Base-by-base conservation (phyloP, 106 monocot species). In the Posidonia australis region DNA sequence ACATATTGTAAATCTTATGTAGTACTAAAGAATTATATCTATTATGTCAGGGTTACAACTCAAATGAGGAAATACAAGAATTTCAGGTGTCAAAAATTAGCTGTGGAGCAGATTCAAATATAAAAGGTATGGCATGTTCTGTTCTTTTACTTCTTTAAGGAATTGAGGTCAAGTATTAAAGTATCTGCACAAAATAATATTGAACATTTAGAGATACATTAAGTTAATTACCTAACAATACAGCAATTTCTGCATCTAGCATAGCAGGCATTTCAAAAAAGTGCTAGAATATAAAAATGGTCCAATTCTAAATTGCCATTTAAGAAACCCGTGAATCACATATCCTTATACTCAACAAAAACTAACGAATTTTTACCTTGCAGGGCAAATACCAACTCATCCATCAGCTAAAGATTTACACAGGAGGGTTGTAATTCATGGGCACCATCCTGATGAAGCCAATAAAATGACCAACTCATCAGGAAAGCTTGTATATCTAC, bases 381-480 rank as follows among this genome's bases (percentile, higher is more conserved):
- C 69, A 81, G 70, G 65, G 54, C 58, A 23, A 29, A 45, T 57
- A 36, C 13, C 41, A 14, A 17, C 42, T 6, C 49, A 18, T 11
- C 13, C 46, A 62, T 48, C 2, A 51, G 48, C 28, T 55, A 51
- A 17, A 51, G 29, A 51, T 61, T 56, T n/a, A 42, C 32, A 31
- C 6, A 82, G 58, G 47, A 86, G 82, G 64, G 79, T 86, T 62
- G 43, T 72, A 20, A 80, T 86, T 44, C 80, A 82, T 68, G 86
- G 73, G 25, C 58, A 77, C 71, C 76, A 70, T 67, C 82, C 81
- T 5, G 32, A 71, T 61, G 76, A 74, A 58, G 16, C 48, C 54
- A 26, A 69, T 28, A 63, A 67, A 51, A 21, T 56, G 63, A 51
- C 55, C 36, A 53, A 47, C 26, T 1, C 25, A 26, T 25, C 24